These are phyloP conservation scores for Blastocystis sp. DNA, from an alignment of 352 stramenopile species.

Conservation along the genomic window DNA sequence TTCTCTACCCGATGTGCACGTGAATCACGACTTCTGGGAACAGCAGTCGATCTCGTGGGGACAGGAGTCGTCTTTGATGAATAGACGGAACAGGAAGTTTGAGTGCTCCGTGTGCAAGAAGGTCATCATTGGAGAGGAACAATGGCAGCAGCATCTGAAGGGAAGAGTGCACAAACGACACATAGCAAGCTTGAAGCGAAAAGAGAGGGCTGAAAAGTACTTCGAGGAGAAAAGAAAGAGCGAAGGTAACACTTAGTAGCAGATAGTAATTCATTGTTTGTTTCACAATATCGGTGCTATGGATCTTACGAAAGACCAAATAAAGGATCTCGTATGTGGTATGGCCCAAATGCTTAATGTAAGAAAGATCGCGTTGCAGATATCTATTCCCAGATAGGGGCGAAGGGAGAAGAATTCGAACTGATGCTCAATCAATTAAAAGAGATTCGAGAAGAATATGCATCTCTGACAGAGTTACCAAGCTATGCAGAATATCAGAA, in stretches of 20 bases:
- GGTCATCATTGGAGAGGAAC: constrained; percentile 51
- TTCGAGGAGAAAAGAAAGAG: constrained; percentile 15
- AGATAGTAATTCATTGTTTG: not conserved
- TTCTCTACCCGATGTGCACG: not conserved
- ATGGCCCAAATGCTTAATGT: not conserved
- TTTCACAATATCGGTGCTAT: not conserved
- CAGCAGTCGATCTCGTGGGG: not conserved
- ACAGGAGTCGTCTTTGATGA: not conserved
- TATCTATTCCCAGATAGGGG: constrained; percentile 1
- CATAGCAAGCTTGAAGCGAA: not conserved
- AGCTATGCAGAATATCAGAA: not conserved
- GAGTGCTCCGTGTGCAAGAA: constrained; percentile 54
- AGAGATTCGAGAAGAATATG: constrained; percentile 8
- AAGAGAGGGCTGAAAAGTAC: not conserved
- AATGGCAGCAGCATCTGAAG: constrained; percentile 56
- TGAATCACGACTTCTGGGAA: constrained; percentile 36
- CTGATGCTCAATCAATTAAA: not conserved
- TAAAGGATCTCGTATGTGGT: not conserved
- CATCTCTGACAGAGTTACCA: not conserved
- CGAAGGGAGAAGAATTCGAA: not conserved
- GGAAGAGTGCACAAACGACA: constrained; percentile 29
- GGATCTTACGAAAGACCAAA: not conserved
- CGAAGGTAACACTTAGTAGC: not conserved
- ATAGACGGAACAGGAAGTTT: constrained; percentile 45
- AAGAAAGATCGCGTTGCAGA: not conserved